phyloP scores from a whole-genome alignment of 2,329 filamentous ascomycete genomes.

The Shiraia bambusicola region DNA sequence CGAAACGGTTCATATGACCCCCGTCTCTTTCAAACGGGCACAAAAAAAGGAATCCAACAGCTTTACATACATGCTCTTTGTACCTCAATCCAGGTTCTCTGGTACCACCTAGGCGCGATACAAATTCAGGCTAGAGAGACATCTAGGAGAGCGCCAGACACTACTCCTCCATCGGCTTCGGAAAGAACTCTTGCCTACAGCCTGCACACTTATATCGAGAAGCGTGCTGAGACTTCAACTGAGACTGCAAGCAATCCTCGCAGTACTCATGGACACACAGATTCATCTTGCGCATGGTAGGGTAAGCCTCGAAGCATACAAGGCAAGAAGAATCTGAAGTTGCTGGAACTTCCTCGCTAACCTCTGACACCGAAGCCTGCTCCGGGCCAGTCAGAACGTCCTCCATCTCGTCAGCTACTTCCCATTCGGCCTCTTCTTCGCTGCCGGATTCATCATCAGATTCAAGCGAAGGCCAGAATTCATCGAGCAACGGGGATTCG shows the following conservation, averaged over 20 bases:
- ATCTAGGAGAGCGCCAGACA: too few relatives aligned
- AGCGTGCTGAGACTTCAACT: not conserved
- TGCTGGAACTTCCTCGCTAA: not conserved
- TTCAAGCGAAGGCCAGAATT: constrained; percentile 2
- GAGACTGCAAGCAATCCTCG: constrained; percentile 1
- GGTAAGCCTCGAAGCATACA: constrained; percentile 1
- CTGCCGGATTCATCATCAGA: not conserved
- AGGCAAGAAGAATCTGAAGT: not conserved
- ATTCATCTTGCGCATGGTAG: constrained; percentile 1
- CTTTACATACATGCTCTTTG: too few relatives aligned
- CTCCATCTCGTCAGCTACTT: not conserved
- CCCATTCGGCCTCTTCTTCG: not conserved
- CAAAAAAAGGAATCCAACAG: too few relatives aligned
- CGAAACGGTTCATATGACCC: too few relatives aligned
- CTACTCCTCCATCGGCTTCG: too few relatives aligned
- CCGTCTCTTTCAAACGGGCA: too few relatives aligned
- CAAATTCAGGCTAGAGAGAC: too few relatives aligned
- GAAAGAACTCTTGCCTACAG: constrained; percentile 6
- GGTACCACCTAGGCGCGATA: too few relatives aligned
- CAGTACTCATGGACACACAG: constrained; percentile 3
- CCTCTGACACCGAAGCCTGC: not conserved
- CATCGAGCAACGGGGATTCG: not conserved
- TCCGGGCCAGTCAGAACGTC: constrained; percentile 3
- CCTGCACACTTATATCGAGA: constrained; percentile 6
- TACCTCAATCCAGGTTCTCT: too few relatives aligned